A percentile compares a stretch with the other conserved stretches of the same genome.
These are phyloP conservation scores for Dissophora globulifera DNA, from an alignment of 192 early-diverging fungal species.

Conservation along the genomic window DNA sequence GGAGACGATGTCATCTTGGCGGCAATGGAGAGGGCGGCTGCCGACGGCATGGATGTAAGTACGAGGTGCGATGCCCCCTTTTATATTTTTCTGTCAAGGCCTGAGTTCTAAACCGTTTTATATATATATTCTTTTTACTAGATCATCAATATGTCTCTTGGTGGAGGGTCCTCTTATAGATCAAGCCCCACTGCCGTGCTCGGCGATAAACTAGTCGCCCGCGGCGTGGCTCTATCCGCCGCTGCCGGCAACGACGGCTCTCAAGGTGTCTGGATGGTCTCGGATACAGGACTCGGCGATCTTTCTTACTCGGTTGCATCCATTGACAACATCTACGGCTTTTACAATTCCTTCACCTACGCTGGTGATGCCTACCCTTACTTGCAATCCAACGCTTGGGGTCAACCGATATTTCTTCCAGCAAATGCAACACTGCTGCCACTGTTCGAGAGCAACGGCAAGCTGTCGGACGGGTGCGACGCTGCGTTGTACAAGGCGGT, in stretches of 20 bases:
- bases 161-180: slow-evolving; percentile 67
- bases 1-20: slow-evolving; percentile 77
- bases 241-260: slow-evolving; percentile 82
- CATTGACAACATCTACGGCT: slow-evolving; percentile 56
- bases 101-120: no score
- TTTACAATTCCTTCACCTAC: slow-evolving; percentile 32
- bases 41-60: slow-evolving; percentile 73
- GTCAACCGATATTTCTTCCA: slow-evolving; percentile 41
- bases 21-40: slow-evolving; percentile 77
- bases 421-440: slow-evolving; percentile 39
- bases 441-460: slow-evolving; percentile 22
- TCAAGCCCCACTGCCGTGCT: slow-evolving; percentile 61
- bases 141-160: slow-evolving; percentile 77
- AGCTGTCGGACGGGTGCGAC: slow-evolving; percentile 34
- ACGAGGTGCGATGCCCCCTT: not conserved
- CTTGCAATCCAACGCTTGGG: slow-evolving; percentile 6
- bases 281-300: slow-evolving; percentile 65
- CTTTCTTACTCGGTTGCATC: slow-evolving; percentile 70
- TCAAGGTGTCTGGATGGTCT: slow-evolving; percentile 68
- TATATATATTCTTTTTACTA: slow-evolving; percentile 12
- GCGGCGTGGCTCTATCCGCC: slow-evolving; percentile 68
- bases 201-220: slow-evolving; percentile 55
- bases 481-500: not conserved
- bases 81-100: not conserved
- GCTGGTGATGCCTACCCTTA: slow-evolving; percentile 7